phyloP scores from a whole-genome alignment of 23 red algal species.

The Agarophyton chilense region DNA sequence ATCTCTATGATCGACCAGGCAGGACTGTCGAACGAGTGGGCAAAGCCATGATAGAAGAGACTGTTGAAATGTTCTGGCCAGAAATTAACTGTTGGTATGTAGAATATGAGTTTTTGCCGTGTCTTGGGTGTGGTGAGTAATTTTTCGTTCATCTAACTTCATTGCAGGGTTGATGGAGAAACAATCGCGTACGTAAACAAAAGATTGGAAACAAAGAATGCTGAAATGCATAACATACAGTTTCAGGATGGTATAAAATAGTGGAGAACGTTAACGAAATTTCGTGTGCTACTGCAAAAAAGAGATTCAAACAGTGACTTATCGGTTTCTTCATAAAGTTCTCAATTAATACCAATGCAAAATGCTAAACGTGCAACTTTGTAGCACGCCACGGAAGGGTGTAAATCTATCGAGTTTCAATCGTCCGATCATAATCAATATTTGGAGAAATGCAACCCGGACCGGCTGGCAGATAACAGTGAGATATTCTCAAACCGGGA shows the following conservation, averaged over 20 bases:
- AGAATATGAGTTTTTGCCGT: background rate
- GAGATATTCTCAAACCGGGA: too few relatives aligned
- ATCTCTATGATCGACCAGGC: background rate
- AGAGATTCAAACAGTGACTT: background rate
- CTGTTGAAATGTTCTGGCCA: background rate
- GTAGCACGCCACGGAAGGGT: too few relatives aligned
- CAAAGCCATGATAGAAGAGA: background rate
- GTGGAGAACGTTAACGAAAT: slow-evolving; percentile 18
- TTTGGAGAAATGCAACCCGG: too few relatives aligned
- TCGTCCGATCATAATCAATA: too few relatives aligned
- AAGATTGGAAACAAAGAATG: background rate
- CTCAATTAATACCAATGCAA: background rate
- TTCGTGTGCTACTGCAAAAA: slow-evolving; percentile 15
- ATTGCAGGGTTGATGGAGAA: slow-evolving; percentile 39
- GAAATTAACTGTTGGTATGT: slow-evolving; percentile 5
- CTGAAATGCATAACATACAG: slow-evolving; percentile 28
- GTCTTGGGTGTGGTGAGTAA: background rate
- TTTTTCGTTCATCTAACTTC: too few relatives aligned
- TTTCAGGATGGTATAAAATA: slow-evolving; percentile 42
- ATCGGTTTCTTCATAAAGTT: background rate
- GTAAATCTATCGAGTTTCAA: too few relatives aligned
- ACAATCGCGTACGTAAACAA: background rate
- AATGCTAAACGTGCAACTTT: too few relatives aligned
- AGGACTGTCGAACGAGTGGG: background rate
- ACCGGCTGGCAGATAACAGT: too few relatives aligned